Base-by-base conservation (phyloP, 2,329 filamentous ascomycete genomes). In the Lizonia empirigonia region DNA sequence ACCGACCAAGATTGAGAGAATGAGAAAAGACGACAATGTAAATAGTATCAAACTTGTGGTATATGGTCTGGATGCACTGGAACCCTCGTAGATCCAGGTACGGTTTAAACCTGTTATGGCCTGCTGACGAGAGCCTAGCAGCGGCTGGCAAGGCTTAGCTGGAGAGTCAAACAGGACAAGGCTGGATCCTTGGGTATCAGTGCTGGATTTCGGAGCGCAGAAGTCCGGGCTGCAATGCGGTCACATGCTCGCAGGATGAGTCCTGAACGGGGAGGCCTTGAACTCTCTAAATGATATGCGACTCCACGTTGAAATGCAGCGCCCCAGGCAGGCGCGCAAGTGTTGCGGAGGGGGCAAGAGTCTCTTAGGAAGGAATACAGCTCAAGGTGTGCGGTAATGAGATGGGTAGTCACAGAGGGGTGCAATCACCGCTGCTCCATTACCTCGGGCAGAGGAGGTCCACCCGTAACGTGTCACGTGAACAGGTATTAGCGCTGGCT, bases 241-340 rank as follows among this genome's bases (percentile, higher is more conserved):
- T 56, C 61, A 64, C 61, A 57, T 64, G 61, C 36, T 64, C 61
- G 61, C 61, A 53, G 44, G 24, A 64, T 62, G 50, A 26, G 35
- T 24, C 61, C 49, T 50, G 41, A 61, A 47, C 15, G 24, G 52
- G 59, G 15, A 50, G 53, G 58, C 49, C 18, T 39, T 32, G 7
- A 18, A 27, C 26, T n/a, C 24, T 26, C 16, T 15, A 32, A 16
- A 30, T 24, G 8, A 44, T 7, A n/a, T 30, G 27, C n/a, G 27
- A 30, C 15, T 13, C 19, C 35, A 20, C n/a, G 16, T 4, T 7
- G 9, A 16, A 15, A 12, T 18, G 15, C 32, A 34, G 13, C 5
- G 29, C 13, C 10, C 29, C 13, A 30, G 29, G 29, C 29, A 30
- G 29, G n/a, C 13, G 13, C 29, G 29, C 5, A 9, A 30, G 29